These are phyloP conservation scores for Hypericum androsaemum DNA, from an alignment of 345 rosid species.

Conservation along the genomic window DNA sequence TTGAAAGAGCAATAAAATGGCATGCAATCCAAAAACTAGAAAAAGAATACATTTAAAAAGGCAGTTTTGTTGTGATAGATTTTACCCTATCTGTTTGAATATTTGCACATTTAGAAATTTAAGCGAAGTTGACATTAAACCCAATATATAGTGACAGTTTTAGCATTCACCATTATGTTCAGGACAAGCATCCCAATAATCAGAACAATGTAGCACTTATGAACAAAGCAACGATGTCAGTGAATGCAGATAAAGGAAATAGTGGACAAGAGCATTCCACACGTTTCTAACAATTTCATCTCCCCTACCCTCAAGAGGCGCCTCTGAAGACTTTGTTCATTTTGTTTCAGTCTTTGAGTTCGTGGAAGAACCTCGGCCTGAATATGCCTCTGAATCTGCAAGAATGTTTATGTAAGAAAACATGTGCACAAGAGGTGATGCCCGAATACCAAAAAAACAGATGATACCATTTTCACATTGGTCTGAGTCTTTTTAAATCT, in stretches of 20 bases:
- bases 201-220: neutral
- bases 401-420: conserved; percentile 12
- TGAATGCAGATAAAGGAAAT: neutral
- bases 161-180: too few relatives aligned
- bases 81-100: too few relatives aligned
- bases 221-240: neutral
- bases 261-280: neutral
- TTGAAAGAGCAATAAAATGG: too few relatives aligned
- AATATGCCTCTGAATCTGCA: conserved; percentile 94
- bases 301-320: conserved; percentile 69
- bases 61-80: too few relatives aligned
- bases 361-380: conserved; percentile 90
- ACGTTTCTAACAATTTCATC: neutral
- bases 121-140: too few relatives aligned
- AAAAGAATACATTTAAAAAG: too few relatives aligned
- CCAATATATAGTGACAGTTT: too few relatives aligned
- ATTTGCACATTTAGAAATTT: too few relatives aligned
- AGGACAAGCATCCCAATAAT: too few relatives aligned
- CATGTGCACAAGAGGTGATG: conserved; percentile 10
- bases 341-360: conserved; percentile 82
- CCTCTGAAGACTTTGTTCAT: conserved; percentile 91
- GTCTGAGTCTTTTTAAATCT: conserved; percentile 75
- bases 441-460: conserved; percentile 2
- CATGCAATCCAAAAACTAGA: too few relatives aligned
- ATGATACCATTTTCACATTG: conserved; percentile 76